Percentiles rank a stretch among this genome's conserved stretches.
Conservation (phyloP, 495 filamentous ascomycete genomes). For the Annulohypoxylon stygium region DNA sequence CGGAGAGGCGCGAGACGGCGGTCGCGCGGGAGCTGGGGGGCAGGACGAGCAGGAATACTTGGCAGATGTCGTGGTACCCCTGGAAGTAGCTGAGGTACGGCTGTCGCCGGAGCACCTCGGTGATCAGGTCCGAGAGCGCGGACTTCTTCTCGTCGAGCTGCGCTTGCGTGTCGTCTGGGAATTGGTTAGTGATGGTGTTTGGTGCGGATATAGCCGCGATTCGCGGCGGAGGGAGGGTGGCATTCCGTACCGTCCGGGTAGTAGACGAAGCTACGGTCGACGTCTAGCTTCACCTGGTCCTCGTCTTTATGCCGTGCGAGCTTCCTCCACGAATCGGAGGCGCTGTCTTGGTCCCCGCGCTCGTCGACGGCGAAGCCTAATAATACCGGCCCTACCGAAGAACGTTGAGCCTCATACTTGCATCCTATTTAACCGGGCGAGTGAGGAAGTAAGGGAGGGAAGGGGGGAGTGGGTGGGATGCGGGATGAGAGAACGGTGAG, state of each 20-base stretch:
- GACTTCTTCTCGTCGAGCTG: constrained; percentile 74
- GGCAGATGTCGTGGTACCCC: constrained; percentile 98
- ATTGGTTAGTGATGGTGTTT: constrained; percentile 1
- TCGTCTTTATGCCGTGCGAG: constrained; percentile 83
- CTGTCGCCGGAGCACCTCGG: constrained; percentile 78
- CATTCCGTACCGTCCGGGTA: constrained; percentile 80
- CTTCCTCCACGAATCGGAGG: constrained; percentile 60
- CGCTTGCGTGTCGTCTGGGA: constrained; percentile 63
- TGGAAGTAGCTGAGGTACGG: constrained; percentile 97
- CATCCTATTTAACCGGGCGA: constrained; percentile 34
- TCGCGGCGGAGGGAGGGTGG: background rate
- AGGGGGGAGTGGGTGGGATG: constrained; percentile 1
- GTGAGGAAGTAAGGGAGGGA: background rate
- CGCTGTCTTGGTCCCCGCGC: constrained; percentile 34
- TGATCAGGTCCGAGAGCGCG: constrained; percentile 81
- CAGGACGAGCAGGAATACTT: constrained; percentile 92
- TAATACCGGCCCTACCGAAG: constrained; percentile 78
- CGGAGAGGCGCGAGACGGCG: constrained; percentile 82
- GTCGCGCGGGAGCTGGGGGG: constrained; percentile 59
- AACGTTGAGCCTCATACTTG: constrained; percentile 38
- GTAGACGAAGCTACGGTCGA: constrained; percentile 96
- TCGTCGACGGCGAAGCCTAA: constrained; percentile 66
- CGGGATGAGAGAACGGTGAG: background rate
- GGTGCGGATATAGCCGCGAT: background rate
- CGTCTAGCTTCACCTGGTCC: constrained; percentile 89